Percentiles rank a stretch among this genome's conserved stretches.
Conservation (phyloP, 345 rosid genomes). For the Pugionium cornutum region DNA sequence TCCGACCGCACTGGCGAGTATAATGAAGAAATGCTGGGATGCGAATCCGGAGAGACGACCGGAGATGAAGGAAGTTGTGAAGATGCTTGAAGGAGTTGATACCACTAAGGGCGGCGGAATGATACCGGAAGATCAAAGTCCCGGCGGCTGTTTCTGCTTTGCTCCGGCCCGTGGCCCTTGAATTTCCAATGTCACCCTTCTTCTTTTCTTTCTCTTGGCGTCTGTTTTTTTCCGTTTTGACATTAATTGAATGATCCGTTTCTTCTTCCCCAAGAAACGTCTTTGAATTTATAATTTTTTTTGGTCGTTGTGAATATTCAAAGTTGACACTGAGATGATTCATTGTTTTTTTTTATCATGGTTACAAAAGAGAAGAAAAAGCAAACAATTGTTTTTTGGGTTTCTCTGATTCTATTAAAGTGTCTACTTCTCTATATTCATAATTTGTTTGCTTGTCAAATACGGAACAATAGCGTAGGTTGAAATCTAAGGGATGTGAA, state of each 20-base stretch:
- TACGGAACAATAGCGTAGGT: background rate
- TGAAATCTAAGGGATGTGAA: background rate
- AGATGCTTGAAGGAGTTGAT: slow-evolving; percentile 72
- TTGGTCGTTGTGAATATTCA: slow-evolving; percentile 7
- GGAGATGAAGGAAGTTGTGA: slow-evolving; percentile 85
- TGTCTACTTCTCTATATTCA: too few species aligned
- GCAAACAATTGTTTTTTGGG: background rate
- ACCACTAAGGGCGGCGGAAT: slow-evolving; percentile 95
- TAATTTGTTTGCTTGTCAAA: background rate
- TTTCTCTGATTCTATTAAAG: too few species aligned
- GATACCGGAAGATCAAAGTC: slow-evolving; percentile 76
- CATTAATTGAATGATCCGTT: slow-evolving; percentile 12
- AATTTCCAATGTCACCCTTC: slow-evolving; percentile 1
- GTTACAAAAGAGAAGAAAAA: background rate
- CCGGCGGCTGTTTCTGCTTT: slow-evolving; percentile 74
- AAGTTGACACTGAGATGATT: background rate
- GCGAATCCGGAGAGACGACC: slow-evolving; percentile 70
- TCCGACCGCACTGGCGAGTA: slow-evolving; percentile 61
- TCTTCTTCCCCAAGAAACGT: slow-evolving; percentile 18
- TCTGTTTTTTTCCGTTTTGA: background rate
- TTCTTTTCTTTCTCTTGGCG: background rate
- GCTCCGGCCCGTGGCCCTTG: slow-evolving; percentile 76
- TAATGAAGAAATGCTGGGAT: slow-evolving; percentile 92
- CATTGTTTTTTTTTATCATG: background rate
- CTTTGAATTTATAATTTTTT: background rate